Percentiles rank a stretch among this genome's conserved stretches.
These are phyloP conservation scores for Thalia dealbata DNA, from an alignment of 176 grass and related monocot genomes.

Conservation along the genomic window DNA sequence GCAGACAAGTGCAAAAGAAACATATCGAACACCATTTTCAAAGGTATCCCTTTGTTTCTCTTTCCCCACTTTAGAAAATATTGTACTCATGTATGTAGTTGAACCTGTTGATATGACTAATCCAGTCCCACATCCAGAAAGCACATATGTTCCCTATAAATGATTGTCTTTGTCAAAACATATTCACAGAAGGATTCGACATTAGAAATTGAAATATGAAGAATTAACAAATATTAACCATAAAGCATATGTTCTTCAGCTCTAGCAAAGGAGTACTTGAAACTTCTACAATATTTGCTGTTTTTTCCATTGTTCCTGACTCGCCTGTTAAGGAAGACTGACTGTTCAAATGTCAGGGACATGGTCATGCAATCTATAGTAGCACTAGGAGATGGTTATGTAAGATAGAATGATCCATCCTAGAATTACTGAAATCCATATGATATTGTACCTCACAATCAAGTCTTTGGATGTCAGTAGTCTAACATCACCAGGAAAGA, in stretches of 20 bases:
- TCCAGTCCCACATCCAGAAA: slow-evolving; percentile 29
- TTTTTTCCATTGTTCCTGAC: slow-evolving; percentile 29
- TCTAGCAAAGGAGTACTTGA: slow-evolving; percentile 31
- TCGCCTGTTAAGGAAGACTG: slow-evolving; percentile 42
- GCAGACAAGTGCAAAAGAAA: slow-evolving; percentile 31
- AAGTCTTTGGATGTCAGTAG: slow-evolving; percentile 34
- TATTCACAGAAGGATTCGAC: not conserved
- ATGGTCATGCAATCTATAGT: slow-evolving; percentile 4
- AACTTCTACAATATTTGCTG: slow-evolving; percentile 28
- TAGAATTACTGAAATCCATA: not conserved
- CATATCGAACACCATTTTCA: slow-evolving; percentile 22
- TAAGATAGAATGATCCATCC: not conserved
- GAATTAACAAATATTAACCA: slow-evolving; percentile 20
- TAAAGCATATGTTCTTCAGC: slow-evolving; percentile 37
- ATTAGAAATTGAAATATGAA: not conserved
- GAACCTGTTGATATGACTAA: slow-evolving; percentile 34
- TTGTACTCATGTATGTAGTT: slow-evolving; percentile 33
- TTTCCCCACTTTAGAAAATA: slow-evolving; percentile 28
- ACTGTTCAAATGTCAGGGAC: slow-evolving; percentile 27
- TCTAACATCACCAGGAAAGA: slow-evolving; percentile 33
- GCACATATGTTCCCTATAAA: slow-evolving; percentile 32
- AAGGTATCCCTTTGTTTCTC: slow-evolving; percentile 24
- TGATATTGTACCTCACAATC: slow-evolving; percentile 28
- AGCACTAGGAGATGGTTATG: not conserved
- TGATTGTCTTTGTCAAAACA: slow-evolving; percentile 6